phyloP scores from a whole-genome alignment of 164 flowering plant genomes.

The Nelumbo lutea region DNA sequence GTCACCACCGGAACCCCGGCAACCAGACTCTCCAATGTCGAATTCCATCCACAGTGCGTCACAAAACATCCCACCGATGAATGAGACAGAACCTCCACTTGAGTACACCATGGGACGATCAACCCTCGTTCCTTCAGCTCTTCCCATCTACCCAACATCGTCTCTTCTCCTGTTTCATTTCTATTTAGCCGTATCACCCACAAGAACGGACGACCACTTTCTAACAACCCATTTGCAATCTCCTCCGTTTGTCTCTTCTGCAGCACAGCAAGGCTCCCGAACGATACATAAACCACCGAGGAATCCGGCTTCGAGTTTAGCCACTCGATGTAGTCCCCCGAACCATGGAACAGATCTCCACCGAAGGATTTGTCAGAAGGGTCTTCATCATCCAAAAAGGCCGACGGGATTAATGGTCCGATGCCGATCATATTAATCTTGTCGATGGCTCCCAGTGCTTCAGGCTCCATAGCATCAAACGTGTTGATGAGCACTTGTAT shows the following conservation, averaged over 20 bases:
- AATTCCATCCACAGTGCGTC: too few species aligned
- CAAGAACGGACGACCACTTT: conserved; percentile 20
- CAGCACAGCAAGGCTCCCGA: conserved; percentile 9
- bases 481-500: conserved; percentile 38
- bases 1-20: too few species aligned
- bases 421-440: conserved; percentile 20
- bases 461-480: conserved; percentile 35
- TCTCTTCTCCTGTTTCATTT: too few species aligned
- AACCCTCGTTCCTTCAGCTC: too few species aligned
- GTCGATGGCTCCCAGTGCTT: conserved; percentile 25
- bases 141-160: too few species aligned
- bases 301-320: conserved; percentile 11
- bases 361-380: conserved; percentile 1
- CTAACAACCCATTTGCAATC: conserved; percentile 14
- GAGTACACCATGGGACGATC: too few species aligned
- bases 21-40: too few species aligned
- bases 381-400: conserved; percentile 28
- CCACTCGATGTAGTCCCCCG: conserved; percentile 14
- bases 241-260: conserved; percentile 19
- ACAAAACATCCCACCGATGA: too few species aligned
- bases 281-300: conserved; percentile 20
- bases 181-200: conserved; percentile 16
- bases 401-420: conserved; percentile 48
- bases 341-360: not conserved
- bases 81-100: too few species aligned